Percentiles rank a stretch among this genome's conserved stretches.
Conservation (phyloP, 2,329 filamentous ascomycete genomes). For the Coniella vitis region DNA sequence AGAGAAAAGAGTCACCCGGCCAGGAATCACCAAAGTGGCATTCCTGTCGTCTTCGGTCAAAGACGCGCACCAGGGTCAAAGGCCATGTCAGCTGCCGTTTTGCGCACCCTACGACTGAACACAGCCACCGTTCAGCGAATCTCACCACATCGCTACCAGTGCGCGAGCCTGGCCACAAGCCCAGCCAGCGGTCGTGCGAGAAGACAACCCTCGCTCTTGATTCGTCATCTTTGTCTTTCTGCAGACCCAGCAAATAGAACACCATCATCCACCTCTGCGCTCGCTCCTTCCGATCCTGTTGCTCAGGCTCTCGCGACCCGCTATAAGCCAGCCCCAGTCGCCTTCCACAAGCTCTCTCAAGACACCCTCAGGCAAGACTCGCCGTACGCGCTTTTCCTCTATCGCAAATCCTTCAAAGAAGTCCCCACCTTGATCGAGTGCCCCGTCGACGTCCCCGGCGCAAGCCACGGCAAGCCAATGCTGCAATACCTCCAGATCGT, state of each 20-base stretch:
- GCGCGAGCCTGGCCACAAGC: neutral
- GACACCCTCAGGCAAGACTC: neutral
- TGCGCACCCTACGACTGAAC: neutral
- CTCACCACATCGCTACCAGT: neutral
- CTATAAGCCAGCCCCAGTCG: neutral
- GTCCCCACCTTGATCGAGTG: neutral
- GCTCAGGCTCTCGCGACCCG: neutral
- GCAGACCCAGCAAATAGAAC: no score
- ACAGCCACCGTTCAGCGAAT: neutral
- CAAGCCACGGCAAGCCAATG: constrained; percentile 43
- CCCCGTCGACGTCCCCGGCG: constrained; percentile 1
- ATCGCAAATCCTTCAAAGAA: neutral
- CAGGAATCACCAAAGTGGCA: neutral
- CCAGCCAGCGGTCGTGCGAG: neutral
- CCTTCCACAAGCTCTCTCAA: neutral
- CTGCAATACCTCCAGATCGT: constrained; percentile 67
- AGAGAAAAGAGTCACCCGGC: neutral
- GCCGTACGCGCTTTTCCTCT: constrained; percentile 3
- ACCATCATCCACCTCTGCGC: neutral
- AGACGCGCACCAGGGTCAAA: neutral
- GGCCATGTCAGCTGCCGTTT: neutral
- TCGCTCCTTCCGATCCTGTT: neutral
- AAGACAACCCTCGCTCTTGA: no score
- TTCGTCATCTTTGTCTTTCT: no score
- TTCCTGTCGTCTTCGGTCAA: neutral